Evolutionary conservation across 495 filamentous ascomycete genomes (phyloP), one percentile per base, ranked within the genome.

Genomic region (Penicillium flavigenum): DNA sequence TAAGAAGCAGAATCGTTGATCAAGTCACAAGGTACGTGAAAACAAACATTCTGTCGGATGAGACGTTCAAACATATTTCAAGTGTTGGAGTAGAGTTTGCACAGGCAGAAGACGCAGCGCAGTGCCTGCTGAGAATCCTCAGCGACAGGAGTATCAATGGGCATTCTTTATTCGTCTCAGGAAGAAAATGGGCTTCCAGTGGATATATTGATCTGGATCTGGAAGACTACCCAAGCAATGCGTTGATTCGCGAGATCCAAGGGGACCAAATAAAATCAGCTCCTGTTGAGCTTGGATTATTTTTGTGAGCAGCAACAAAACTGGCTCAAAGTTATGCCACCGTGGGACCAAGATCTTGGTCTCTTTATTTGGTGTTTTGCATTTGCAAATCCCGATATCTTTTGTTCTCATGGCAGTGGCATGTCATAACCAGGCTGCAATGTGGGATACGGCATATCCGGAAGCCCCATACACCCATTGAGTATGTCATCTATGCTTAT

Each of bases 31-130:
- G 63, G 63, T 66, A 67, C 14, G 61, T 67, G 4, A 61, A 62
- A 24, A 67, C 64, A 12, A 67, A 60, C 12, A 67, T 67, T 17
- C 55, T 67, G 10, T 60, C 61, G 2, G 46, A 62, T 0, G 56
- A 63, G 29, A 50, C 48, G 1, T 60, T 63, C 24, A 45, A 27
- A 0, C 63, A 54, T 17, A 43, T 63, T 19, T 6, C 39, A 0
- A 46, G 43, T n/a, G 60, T 58, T 11, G 64, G 64, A 0, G 61
- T 67, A 2, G 29, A 62, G 10, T 61, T 64, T 29, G 64, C 64
- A 9, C 43, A 58, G 10, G 43, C 56, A 1, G 17, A 41, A 5
- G 64, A 67, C 43, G 61, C 64, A 7, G 44, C 55, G 5, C 11
- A 58, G 26, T 67, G 58, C 45, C 53, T 67, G 4, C 26, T 67